These are phyloP conservation scores for Colletotrichum plurivorum DNA, from an alignment of 2,329 filamentous ascomycete species.

Conservation along the genomic window DNA sequence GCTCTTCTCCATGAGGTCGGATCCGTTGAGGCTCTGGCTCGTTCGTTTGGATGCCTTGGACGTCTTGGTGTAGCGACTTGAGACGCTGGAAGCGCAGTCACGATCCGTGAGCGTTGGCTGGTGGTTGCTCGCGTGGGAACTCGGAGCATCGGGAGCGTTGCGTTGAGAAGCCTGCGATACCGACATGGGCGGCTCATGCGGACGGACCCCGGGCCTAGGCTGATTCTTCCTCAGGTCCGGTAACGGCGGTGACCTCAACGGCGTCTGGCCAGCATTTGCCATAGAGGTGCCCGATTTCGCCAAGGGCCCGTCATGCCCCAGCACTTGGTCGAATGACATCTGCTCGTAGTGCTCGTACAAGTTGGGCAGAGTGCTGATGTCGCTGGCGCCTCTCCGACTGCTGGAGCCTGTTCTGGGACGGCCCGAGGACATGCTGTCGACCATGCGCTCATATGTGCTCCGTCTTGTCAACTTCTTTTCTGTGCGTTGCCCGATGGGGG, in stretches of 20 bases:
- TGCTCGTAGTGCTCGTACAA: conserved; percentile 73
- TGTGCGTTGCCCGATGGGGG: conserved; percentile 45
- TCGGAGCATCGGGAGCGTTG: background rate
- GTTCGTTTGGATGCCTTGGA: conserved; percentile 68
- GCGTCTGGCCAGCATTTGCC: conserved; percentile 7
- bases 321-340: conserved; percentile 63
- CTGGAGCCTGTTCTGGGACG: conserved; percentile 38
- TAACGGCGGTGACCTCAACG: conserved; percentile 30
- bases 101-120: conserved; percentile 39
- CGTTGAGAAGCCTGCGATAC: background rate
- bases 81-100: conserved; percentile 59
- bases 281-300: conserved; percentile 23
- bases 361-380: conserved; percentile 59
- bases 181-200: conserved; percentile 1
- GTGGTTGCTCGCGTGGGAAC: background rate
- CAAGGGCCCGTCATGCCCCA: conserved; percentile 41
- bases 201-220: conserved; percentile 19
- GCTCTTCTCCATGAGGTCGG: conserved; percentile 68
- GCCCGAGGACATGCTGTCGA: conserved; percentile 24
- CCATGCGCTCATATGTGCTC: conserved; percentile 51
- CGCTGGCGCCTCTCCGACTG: conserved; percentile 31
- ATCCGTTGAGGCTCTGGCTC: conserved; percentile 61
- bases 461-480: conserved; percentile 51
- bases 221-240: conserved; percentile 13
- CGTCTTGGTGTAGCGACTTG: conserved; percentile 68